Base-by-base conservation (phyloP, 768 basidiomycete species). In the Suillus tomentosus region DNA sequence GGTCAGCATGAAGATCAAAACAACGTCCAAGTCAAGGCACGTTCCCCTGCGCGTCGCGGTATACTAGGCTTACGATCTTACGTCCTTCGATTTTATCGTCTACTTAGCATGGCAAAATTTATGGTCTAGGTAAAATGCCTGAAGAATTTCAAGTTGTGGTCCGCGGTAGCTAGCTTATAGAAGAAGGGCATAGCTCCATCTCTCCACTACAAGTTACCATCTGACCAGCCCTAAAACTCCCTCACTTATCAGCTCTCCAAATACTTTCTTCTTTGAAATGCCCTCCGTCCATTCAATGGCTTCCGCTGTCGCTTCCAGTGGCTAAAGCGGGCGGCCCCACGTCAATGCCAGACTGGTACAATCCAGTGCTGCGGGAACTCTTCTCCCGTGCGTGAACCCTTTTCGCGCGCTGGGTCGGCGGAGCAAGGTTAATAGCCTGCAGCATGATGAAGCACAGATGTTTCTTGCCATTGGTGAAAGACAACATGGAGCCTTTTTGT, bases 331-430 rank as follows among this genome's bases (percentile, higher is more conserved):
- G 31, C 31, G 31, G 31, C 31, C 27, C 27, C 31, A 4, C 31
- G 31, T 1, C 31, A 7, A 50, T 76, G 76, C 69, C 72, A 70
- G 69, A 72, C 73, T 5, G 74, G 74, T 22, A 42, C 63, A 15
- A 62, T 72, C 31, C 71, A 74, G 58, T 77, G 76, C 67, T 76
- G 74, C 68, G 60, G 70, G 68, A 64, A 54, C 39, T 51, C 24
- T 27, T 17, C 24, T 15, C 17, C 15, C 8, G 8, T 51, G 24
- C 8, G 15, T 17, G 50, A 27, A 8, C 27, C 14, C 3, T 50
- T 17, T 27, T 27, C 8, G 72, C 73, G 22, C 67, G 69, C 66
- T 19, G 27, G 17, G 15, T 31, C 15, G 15, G 27, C 27, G 17
- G 27, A 53, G 17, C 17, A 17, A 17, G 50, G 3, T 24, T 24